Evolutionary conservation across 805 yeast species (phyloP).

Genomic region (Tetrapisispora fleetii): DNA sequence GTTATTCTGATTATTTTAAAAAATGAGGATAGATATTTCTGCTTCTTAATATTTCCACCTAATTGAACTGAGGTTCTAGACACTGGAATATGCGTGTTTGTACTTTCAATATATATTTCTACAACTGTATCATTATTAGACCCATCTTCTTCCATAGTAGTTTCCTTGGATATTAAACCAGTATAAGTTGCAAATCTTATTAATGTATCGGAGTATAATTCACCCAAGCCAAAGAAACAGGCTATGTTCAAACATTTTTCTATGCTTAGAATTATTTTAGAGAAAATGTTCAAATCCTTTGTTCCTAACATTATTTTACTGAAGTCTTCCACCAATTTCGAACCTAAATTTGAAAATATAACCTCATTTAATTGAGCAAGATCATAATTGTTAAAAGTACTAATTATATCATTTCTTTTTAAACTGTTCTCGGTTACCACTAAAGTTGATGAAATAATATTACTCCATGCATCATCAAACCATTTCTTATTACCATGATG

Average conservation of each 20-base stretch:
- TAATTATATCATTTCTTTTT: constrained; percentile 11
- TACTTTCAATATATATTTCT: constrained; percentile 39
- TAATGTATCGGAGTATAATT: constrained; percentile 53
- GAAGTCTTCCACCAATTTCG: constrained; percentile 58
- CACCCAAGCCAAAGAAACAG: constrained; percentile 45
- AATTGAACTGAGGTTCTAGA: constrained; percentile 73
- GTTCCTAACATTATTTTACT: constrained; percentile 78
- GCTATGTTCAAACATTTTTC: constrained; percentile 81
- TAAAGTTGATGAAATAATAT: constrained; percentile 39
- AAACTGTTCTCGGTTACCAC: constrained; percentile 20
- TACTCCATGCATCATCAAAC: constrained; percentile 84
- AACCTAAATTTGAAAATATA: constrained; percentile 55
- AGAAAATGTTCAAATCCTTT: constrained; percentile 77
- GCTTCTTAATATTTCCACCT: constrained; percentile 88
- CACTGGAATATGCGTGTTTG: constrained; percentile 52
- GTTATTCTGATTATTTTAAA: constrained; percentile 65
- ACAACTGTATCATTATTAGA: constrained; percentile 31
- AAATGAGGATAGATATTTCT: constrained; percentile 74
- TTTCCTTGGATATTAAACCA: constrained; percentile 37
- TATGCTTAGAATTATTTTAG: constrained; percentile 76
- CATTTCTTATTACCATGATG: constrained; percentile 88
- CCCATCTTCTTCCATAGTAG: constrained; percentile 9
- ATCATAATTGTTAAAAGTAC: constrained; percentile 16
- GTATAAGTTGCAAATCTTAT: constrained; percentile 53
- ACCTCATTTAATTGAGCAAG: constrained; percentile 56